Evolutionary conservation across 2,329 filamentous ascomycete species (phyloP), one percentile per base, ranked within the genome.

Genomic region (Diaporthe eres): DNA sequence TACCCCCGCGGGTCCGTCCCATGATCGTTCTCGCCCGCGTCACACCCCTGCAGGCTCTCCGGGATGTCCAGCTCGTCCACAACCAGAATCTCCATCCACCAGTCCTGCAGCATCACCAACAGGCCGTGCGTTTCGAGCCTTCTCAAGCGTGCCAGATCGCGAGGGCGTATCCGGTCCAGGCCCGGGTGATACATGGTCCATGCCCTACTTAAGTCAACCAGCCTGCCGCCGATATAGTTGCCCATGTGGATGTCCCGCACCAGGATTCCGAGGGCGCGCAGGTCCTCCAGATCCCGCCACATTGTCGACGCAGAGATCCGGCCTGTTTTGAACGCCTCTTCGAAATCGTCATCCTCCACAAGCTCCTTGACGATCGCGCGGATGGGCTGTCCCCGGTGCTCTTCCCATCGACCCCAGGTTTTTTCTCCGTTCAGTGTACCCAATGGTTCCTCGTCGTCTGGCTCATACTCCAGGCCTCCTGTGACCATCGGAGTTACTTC

Each of bases 301-400:
- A 76, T 68, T 15, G 37, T 25, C 0, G 15, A 10, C 9, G 55
- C 15, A 3, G 22, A 39, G 37, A 70, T 17, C 37, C 75, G 47
- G 3, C 28, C 51, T 3, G 39, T 25, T 1, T 53, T 34, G 61
- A 72, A 65, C 8, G 34, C 19, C 37, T 44, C 39, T 17, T 39
- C 60, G 60, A 39, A 13, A 37, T 25, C 25, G 2, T 68, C 34
- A 8, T 19, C 9, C 25, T 74, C 63, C 10, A 51, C 61, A 9
- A 77, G 17, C 4, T 75, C 63, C 60, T 78, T 78, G 53, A 76
- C 76, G 42, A 77, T 77, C 9, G 73, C 76, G 5, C 74, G 72
- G 61, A 78, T 65, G 5, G 77, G 77, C 5, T 72, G 65, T 17
- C 53, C 65, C 42, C 39, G 39, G n/a, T 65, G 60, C 39, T 65